Conservation (phyloP, 495 filamentous ascomycete species). For the Trichoderma asperelloides region DNA sequence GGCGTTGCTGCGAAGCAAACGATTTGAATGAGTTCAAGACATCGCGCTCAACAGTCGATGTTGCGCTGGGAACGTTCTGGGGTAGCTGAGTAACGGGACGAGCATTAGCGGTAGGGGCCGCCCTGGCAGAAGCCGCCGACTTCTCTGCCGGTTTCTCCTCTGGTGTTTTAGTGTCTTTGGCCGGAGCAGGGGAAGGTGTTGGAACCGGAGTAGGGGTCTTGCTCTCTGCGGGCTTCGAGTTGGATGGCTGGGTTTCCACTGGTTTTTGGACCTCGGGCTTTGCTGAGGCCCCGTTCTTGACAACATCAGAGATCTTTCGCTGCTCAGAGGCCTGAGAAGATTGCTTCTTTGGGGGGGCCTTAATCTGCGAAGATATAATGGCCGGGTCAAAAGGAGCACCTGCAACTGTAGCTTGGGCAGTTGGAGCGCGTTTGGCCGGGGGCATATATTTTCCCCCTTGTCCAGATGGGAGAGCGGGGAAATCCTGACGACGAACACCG, state of each 20-base stretch:
- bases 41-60: conserved; percentile 68
- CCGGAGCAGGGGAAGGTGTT: conserved; percentile 14
- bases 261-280: conserved; percentile 22
- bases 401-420: conserved; percentile 59
- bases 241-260: conserved; percentile 14
- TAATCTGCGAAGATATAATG: conserved; percentile 69
- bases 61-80: conserved; percentile 47
- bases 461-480: conserved; percentile 48
- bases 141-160: not conserved
- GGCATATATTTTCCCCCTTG: conserved; percentile 78
- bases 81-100: conserved; percentile 12
- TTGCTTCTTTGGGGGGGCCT: conserved; percentile 36
- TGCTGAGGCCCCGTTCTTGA: conserved; percentile 24
- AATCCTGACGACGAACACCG: conserved; percentile 71
- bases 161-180: not conserved
- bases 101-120: conserved; percentile 6
- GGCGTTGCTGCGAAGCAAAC: conserved; percentile 52
- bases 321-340: conserved; percentile 37
- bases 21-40: conserved; percentile 71
- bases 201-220: conserved; percentile 21
- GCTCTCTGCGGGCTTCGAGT: conserved; percentile 22
- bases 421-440: conserved; percentile 72
- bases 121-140: not conserved
- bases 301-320: conserved; percentile 18
- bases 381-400: conserved; percentile 71